Evolutionary conservation across 176 grass and related monocot species (phyloP).

Genomic region (Zoysia japonica): DNA sequence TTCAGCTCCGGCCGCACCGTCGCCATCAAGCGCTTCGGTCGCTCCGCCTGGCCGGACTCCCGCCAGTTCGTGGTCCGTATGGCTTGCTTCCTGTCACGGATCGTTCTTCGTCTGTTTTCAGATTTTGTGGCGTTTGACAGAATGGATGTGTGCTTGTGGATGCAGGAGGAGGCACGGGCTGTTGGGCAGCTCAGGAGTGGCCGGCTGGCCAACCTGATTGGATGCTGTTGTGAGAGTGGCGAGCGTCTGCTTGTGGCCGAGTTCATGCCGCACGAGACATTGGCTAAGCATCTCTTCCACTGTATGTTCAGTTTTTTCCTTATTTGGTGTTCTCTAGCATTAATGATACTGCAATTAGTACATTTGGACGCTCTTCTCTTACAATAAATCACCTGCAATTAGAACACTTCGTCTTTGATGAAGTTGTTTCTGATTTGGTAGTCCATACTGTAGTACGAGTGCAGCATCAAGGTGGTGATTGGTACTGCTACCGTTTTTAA

Average conservation of each 20-base stretch:
- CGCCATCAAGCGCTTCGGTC: constrained; percentile 69
- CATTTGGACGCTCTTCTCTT: neutral
- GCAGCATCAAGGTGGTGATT: constrained; percentile 33
- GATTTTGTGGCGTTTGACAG: constrained; percentile 14
- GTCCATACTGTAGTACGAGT: neutral
- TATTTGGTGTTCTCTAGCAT: neutral
- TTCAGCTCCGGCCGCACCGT: constrained; percentile 57
- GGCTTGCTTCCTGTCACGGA: neutral
- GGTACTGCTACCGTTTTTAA: neutral
- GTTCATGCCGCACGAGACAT: constrained; percentile 80
- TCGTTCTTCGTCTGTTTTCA: neutral
- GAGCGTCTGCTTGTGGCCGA: constrained; percentile 75
- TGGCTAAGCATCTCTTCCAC: constrained; percentile 92
- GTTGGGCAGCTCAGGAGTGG: constrained; percentile 73
- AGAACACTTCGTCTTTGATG: constrained; percentile 2
- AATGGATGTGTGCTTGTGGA: neutral
- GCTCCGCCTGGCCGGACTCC: constrained; percentile 72
- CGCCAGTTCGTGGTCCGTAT: constrained; percentile 69
- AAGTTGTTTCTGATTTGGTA: constrained; percentile 12
- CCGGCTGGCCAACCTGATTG: constrained; percentile 69
- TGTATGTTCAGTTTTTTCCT: constrained; percentile 44
- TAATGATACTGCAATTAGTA: neutral
- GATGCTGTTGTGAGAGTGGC: constrained; percentile 69
- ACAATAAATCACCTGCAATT: neutral
- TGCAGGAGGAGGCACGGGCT: constrained; percentile 72